phyloP scores from a whole-genome alignment of 1,139 yeast species.

The Scheffersomyces quercinus region DNA sequence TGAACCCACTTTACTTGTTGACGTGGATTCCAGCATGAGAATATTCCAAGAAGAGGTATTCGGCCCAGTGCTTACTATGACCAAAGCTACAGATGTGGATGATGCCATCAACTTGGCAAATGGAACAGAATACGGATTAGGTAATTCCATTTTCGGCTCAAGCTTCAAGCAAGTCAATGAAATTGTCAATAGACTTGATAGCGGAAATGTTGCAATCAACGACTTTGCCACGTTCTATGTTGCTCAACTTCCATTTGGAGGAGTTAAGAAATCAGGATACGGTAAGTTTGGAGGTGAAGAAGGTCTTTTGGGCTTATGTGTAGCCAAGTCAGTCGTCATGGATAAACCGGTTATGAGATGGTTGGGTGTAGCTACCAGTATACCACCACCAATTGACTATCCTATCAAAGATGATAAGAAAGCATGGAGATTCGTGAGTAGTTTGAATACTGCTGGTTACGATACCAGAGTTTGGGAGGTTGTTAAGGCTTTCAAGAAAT shows the following conservation, averaged over 20 bases:
- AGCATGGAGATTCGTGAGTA: constrained; percentile 86
- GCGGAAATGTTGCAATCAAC: constrained; percentile 94
- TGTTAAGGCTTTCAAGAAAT: constrained; percentile 38
- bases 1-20: constrained; percentile 81
- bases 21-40: constrained; percentile 74
- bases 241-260: constrained; percentile 96
- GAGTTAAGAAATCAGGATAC: constrained; percentile 87
- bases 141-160: constrained; percentile 83
- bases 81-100: constrained; percentile 64
- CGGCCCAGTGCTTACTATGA: constrained; percentile 83
- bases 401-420: constrained; percentile 78
- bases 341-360: constrained; percentile 69
- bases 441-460: constrained; percentile 86
- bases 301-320: constrained; percentile 86
- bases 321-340: constrained; percentile 81
- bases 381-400: constrained; percentile 87
- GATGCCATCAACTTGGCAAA: constrained; percentile 82
- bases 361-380: constrained; percentile 66
- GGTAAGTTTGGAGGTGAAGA: constrained; percentile 98
- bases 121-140: constrained; percentile 86
- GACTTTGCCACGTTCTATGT: constrained; percentile 96
- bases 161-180: constrained; percentile 56
- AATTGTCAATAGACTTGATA: constrained; percentile 62
- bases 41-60: constrained; percentile 86
- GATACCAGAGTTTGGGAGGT: constrained; percentile 72